Evolutionary conservation across 345 rosid species (phyloP).

Genomic region (Populus tremula): DNA sequence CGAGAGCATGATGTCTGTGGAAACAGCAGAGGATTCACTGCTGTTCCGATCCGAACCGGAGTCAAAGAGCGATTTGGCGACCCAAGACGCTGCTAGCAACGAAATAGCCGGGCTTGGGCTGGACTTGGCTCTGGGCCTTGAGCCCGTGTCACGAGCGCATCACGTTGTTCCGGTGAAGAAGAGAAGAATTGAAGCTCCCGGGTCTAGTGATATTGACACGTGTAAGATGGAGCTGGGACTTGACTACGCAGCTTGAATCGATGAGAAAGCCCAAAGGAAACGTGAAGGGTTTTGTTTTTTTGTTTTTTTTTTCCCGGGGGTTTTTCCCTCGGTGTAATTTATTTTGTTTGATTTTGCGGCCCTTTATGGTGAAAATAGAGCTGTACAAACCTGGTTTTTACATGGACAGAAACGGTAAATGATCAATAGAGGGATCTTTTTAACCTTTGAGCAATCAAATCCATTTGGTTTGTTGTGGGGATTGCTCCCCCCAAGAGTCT

Average conservation of each 20-base stretch:
- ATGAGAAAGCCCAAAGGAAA: background rate
- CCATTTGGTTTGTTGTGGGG: background rate
- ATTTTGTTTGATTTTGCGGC: background rate
- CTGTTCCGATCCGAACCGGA: slow-evolving; percentile 35
- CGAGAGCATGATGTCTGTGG: slow-evolving; percentile 64
- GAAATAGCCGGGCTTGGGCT: slow-evolving; percentile 33
- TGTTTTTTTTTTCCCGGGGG: background rate
- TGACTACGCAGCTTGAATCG: slow-evolving; percentile 15
- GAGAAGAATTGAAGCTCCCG: slow-evolving; percentile 43
- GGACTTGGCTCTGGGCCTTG: slow-evolving; percentile 64
- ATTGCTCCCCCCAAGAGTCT: too few relatives aligned
- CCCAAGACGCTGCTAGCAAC: background rate
- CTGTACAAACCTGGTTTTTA: slow-evolving; percentile 22
- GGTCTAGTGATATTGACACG: slow-evolving; percentile 35
- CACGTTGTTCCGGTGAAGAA: slow-evolving; percentile 78
- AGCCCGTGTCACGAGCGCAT: slow-evolving; percentile 46
- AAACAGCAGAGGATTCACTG: slow-evolving; percentile 41
- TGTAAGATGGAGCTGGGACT: slow-evolving; percentile 66
- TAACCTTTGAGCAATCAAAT: background rate
- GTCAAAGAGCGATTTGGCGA: slow-evolving; percentile 14
- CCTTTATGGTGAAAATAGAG: slow-evolving; percentile 19
- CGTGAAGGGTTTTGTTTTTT: slow-evolving; percentile 19
- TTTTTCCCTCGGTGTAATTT: background rate
- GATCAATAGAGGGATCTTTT: background rate
- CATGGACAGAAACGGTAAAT: slow-evolving; percentile 11